Evolutionary conservation across 2,329 filamentous ascomycete species (phyloP).

Genomic region (Neonectria ditissima): DNA sequence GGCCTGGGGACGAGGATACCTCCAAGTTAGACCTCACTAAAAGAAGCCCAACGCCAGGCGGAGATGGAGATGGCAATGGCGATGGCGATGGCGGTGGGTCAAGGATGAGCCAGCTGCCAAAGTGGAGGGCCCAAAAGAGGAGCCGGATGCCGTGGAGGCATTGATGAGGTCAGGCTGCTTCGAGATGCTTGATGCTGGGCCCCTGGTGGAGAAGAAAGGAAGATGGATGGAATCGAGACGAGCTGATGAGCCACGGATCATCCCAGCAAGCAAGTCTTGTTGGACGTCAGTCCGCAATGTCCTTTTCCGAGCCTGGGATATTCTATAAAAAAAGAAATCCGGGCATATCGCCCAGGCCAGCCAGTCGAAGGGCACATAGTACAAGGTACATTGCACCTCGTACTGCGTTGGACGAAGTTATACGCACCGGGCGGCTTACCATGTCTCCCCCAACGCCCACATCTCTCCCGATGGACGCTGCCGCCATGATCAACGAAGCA

Average conservation of each 20-base stretch:
- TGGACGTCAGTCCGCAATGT: slow-evolving; percentile 21
- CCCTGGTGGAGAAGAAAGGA: slow-evolving; percentile 31
- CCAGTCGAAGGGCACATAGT: slow-evolving; percentile 5
- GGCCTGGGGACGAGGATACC: slow-evolving; percentile 7
- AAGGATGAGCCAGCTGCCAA: slow-evolving; percentile 17
- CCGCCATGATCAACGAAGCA: slow-evolving; percentile 6
- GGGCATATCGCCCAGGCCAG: slow-evolving; percentile 37
- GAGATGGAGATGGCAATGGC: slow-evolving; percentile 28
- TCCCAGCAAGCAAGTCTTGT: slow-evolving; percentile 30
- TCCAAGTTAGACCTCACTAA: no score
- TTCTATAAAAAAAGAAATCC: slow-evolving; percentile 24
- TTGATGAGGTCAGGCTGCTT: slow-evolving; percentile 35
- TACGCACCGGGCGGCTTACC: background rate
- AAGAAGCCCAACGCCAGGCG: slow-evolving; percentile 31
- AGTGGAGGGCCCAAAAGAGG: slow-evolving; percentile 31
- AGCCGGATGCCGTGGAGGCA: slow-evolving; percentile 32
- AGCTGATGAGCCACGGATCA: slow-evolving; percentile 31
- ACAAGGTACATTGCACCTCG: background rate
- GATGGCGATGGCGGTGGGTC: slow-evolving; percentile 39
- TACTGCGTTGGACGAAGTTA: slow-evolving; percentile 21
- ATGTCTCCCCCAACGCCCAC: background rate
- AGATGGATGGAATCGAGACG: slow-evolving; percentile 38
- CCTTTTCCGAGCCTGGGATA: slow-evolving; percentile 10
- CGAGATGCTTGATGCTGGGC: slow-evolving; percentile 22
- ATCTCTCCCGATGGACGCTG: background rate